phyloP scores from a whole-genome alignment of 163 green algal genomes.

The Chlamydomonas reinhardtii region DNA sequence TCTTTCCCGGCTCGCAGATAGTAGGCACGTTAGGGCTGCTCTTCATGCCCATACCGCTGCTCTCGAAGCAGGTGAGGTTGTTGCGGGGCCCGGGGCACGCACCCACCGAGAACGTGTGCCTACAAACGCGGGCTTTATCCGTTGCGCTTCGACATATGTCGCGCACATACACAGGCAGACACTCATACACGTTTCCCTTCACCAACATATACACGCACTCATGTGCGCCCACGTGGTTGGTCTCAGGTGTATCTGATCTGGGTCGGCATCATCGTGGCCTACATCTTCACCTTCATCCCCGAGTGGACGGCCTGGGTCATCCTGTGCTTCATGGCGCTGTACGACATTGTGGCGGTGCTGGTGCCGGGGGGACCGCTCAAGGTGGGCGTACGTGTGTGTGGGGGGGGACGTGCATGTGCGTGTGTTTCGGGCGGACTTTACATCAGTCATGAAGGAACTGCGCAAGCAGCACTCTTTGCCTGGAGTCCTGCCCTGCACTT shows the following conservation, averaged over 20 bases:
- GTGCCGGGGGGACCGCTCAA: slow-evolving; percentile 88
- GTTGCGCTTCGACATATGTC: no score
- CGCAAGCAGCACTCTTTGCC: no score
- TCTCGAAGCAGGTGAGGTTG: slow-evolving; percentile 88
- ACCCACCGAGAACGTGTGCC: no score
- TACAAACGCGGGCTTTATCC: no score
- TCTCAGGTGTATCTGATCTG: slow-evolving; percentile 59
- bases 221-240: no score
- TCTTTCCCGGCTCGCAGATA: slow-evolving; percentile 71
- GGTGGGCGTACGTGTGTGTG: slow-evolving; percentile 46
- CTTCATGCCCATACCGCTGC: slow-evolving; percentile 87
- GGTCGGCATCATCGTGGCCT: slow-evolving; percentile 86
- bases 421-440: no score
- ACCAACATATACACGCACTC: no score
- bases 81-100: no score
- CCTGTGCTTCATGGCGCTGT: slow-evolving; percentile 94
- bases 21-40: slow-evolving; percentile 90
- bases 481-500: no score
- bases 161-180: not conserved
- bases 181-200: no score
- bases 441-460: no score
- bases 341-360: slow-evolving; percentile 96
- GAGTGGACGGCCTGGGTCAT: slow-evolving; percentile 97
- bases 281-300: slow-evolving; percentile 96
- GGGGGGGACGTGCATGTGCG: not conserved